A percentile compares a stretch with the other conserved stretches of the same genome.
Evolutionary conservation across 176 grass and related monocot species (phyloP).

Genomic region (Stipa capillata): DNA sequence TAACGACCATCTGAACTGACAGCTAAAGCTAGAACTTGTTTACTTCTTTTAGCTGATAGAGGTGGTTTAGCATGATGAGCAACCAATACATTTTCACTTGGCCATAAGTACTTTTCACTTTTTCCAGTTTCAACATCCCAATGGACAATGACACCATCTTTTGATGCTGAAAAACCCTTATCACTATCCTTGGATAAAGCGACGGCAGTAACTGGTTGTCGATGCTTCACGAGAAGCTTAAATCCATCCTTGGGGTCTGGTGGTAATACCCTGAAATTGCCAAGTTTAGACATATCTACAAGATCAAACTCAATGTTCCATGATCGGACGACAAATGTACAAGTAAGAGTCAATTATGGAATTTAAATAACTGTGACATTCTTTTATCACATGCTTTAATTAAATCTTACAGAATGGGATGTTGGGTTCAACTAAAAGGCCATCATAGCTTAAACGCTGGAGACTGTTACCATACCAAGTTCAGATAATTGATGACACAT

Average conservation of each 20-base stretch:
- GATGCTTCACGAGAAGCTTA: constrained; percentile 58
- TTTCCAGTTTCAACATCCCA: no score
- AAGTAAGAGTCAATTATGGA: background rate
- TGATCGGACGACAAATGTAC: background rate
- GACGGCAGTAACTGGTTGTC: constrained; percentile 61
- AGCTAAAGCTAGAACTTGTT: constrained; percentile 55
- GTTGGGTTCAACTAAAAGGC: background rate
- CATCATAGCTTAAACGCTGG: background rate
- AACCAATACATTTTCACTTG: constrained; percentile 45
- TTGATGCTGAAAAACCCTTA: constrained; percentile 77
- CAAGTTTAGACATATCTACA: background rate
- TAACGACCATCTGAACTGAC: constrained; percentile 69
- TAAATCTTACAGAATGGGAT: background rate
- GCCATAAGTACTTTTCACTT: no score
- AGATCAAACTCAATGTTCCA: background rate
- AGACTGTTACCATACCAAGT: background rate
- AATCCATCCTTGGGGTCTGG: constrained; percentile 55
- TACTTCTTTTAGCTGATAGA: constrained; percentile 61
- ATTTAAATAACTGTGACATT: background rate
- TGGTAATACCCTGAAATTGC: constrained; percentile 42
- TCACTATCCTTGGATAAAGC: constrained; percentile 60
- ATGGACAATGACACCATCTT: constrained; percentile 69
- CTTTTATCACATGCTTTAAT: background rate
- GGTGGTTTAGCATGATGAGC: constrained; percentile 69
- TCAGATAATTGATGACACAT: background rate